Percentiles rank a stretch among this genome's conserved stretches.
These are phyloP conservation scores for Xylaria grammica DNA, from an alignment of 495 filamentous ascomycete species.

Conservation along the genomic window DNA sequence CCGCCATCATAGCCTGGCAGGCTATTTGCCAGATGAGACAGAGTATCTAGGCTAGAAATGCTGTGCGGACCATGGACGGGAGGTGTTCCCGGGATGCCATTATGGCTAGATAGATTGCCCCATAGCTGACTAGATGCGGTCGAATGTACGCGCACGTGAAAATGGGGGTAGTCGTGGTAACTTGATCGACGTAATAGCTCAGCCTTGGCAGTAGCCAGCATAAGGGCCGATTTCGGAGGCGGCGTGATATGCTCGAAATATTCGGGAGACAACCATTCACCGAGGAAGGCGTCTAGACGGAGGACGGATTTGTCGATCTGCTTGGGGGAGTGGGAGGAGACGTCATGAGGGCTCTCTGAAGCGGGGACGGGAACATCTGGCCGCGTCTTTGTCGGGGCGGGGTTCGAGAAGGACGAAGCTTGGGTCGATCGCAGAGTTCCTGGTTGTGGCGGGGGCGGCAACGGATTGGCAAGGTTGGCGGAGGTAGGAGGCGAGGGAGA, in stretches of 20 bases:
- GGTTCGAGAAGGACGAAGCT: constrained; percentile 32
- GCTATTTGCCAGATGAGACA: constrained; percentile 33
- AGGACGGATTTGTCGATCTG: constrained; percentile 61
- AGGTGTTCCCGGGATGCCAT: constrained; percentile 22
- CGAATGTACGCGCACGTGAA: constrained; percentile 40
- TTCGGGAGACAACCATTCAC: constrained; percentile 91
- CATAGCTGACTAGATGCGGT: constrained; percentile 43
- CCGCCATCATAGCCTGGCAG: constrained; percentile 33
- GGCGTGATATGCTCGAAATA: constrained; percentile 93
- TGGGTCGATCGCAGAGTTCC: constrained; percentile 18
- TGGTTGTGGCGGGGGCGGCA: constrained; percentile 23
- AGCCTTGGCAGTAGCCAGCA: constrained; percentile 86
- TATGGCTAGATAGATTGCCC: constrained; percentile 33
- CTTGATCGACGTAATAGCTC: constrained; percentile 77
- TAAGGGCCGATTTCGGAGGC: constrained; percentile 81
- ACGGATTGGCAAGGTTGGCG: constrained; percentile 36
- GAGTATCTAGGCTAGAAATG: constrained; percentile 29
- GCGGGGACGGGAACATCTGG: constrained; percentile 22
- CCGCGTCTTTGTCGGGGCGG: constrained; percentile 26
- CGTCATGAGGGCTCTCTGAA: not conserved
- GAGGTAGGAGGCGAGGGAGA: constrained; percentile 27
- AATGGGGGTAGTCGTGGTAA: constrained; percentile 54
- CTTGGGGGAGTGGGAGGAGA: not conserved
- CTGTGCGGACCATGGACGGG: constrained; percentile 19
- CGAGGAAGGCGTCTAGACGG: constrained; percentile 88